Percentiles rank a stretch among this genome's conserved stretches.
These are phyloP conservation scores for Populus euphratica DNA, from an alignment of 345 rosid species.

Conservation along the genomic window DNA sequence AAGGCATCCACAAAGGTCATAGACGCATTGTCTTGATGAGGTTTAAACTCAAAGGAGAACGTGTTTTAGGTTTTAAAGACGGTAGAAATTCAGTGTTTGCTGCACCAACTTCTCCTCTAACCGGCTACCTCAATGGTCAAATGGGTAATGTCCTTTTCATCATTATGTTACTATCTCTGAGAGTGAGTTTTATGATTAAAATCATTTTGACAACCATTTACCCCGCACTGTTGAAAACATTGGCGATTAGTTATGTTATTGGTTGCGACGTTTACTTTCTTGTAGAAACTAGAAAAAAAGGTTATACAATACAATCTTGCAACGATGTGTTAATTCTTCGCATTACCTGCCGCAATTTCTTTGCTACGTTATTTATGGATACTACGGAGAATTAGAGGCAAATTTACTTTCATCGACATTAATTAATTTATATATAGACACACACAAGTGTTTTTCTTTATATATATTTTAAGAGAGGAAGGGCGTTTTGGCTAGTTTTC, in stretches of 20 bases:
- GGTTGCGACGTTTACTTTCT: neutral
- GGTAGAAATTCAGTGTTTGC: constrained; percentile 36
- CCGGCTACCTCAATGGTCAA: constrained; percentile 36
- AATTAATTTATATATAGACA: too few relatives aligned
- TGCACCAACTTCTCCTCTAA: constrained; percentile 51
- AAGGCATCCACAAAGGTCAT: constrained; percentile 18
- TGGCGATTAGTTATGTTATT: neutral
- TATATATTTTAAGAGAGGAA: too few relatives aligned
- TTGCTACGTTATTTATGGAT: too few relatives aligned
- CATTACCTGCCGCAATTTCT: neutral
- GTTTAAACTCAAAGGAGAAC: constrained; percentile 10
- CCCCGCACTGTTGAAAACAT: neutral
- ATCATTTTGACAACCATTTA: neutral
- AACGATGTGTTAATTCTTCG: neutral
- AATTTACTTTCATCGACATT: too few relatives aligned
- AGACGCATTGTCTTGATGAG: constrained; percentile 3
- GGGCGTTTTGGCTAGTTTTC: too few relatives aligned
- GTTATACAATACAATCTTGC: neutral
- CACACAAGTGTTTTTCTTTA: too few relatives aligned
- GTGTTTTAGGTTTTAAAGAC: constrained; percentile 13
- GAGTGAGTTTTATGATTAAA: neutral
- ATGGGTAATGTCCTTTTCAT: constrained; percentile 17
- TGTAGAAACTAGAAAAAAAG: neutral
- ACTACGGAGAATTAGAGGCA: neutral
- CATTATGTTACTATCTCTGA: constrained; percentile 12